Evolutionary conservation across 345 rosid genomes (phyloP).

Genomic region (Gossypium herbaceum): DNA sequence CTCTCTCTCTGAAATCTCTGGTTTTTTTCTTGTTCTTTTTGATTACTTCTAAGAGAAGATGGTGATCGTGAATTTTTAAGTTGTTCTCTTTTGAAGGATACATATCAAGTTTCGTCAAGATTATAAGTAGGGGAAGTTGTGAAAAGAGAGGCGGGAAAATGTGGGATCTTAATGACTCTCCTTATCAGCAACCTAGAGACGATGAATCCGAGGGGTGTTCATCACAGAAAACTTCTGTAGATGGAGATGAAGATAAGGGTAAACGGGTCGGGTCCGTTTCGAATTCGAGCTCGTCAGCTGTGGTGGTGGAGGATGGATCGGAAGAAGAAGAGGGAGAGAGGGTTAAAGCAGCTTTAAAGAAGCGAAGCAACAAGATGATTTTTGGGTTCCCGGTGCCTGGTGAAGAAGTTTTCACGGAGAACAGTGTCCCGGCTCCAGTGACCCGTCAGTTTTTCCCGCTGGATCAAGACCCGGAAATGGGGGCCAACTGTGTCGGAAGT

Average conservation of each 20-base stretch:
- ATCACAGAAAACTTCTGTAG: constrained; percentile 35
- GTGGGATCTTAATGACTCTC: constrained; percentile 84
- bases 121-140: background rate
- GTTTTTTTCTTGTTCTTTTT: background rate
- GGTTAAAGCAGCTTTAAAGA: constrained; percentile 22
- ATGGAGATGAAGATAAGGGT: constrained; percentile 48
- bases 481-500: constrained; percentile 23
- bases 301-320: constrained; percentile 72
- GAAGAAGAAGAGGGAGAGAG: constrained; percentile 56
- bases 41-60: background rate
- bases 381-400: constrained; percentile 46
- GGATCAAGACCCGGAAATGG: constrained; percentile 45
- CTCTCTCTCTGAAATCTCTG: constrained; percentile 4
- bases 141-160: constrained; percentile 28
- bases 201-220: constrained; percentile 52
- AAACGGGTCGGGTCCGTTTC: constrained; percentile 72
- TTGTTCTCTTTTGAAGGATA: background rate
- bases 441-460: constrained; percentile 84
- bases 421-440: constrained; percentile 45
- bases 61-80: constrained; percentile 7
- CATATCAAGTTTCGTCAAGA: background rate
- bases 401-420: constrained; percentile 25
- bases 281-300: constrained; percentile 83
- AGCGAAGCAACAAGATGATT: constrained; percentile 42
- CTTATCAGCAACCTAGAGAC: constrained; percentile 40